A percentile compares a stretch with the other conserved stretches of the same genome.
phyloP scores from a whole-genome alignment of 148 eudicot species.

The Rhododendron williamsianum region DNA sequence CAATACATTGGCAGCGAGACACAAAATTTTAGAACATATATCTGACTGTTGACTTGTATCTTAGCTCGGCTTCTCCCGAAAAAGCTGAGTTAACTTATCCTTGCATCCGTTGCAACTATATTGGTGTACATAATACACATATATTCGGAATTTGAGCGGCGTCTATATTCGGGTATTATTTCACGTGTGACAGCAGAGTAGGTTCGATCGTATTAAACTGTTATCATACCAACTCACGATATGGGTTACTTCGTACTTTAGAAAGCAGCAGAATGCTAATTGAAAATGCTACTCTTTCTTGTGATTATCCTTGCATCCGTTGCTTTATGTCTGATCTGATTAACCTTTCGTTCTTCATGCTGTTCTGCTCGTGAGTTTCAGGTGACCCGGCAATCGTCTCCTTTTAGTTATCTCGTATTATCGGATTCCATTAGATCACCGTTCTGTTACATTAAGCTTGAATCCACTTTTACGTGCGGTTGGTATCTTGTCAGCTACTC shows the following conservation, averaged over 20 bases:
- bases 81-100: background rate
- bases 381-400: background rate
- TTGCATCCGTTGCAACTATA: background rate
- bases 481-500: background rate
- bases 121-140: background rate
- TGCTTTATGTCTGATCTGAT: background rate
- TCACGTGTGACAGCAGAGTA: background rate
- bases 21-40: background rate
- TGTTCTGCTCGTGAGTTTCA: background rate
- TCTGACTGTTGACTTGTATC: background rate
- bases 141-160: background rate
- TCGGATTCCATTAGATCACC: background rate
- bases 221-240: background rate
- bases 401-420: background rate
- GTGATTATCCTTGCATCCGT: background rate
- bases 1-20: background rate
- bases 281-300: background rate
- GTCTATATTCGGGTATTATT: background rate
- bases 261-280: background rate
- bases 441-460: background rate
- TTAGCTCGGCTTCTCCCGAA: slow-evolving; percentile 2
- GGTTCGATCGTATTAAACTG: background rate
- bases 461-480: background rate
- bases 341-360: background rate
- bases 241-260: background rate